Percentiles rank a stretch among this genome's conserved stretches.
Evolutionary conservation across 192 early-diverging fungal species (phyloP).

Genomic region (Coemansia sp.): DNA sequence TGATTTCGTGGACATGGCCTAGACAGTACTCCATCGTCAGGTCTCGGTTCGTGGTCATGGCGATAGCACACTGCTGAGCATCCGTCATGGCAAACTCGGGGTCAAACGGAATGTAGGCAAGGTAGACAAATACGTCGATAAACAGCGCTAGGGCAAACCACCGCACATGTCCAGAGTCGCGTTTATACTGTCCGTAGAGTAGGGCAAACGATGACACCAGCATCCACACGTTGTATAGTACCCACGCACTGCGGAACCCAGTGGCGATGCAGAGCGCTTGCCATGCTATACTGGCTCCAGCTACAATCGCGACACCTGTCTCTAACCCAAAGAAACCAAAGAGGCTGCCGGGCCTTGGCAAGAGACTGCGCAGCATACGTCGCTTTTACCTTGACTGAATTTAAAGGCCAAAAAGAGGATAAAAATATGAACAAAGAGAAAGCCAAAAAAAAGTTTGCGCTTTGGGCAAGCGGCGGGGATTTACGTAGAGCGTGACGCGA

Average conservation of each 20-base stretch:
- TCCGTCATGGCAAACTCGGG: slow-evolving; percentile 36
- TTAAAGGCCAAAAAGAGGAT: neutral
- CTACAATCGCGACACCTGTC: slow-evolving; percentile 17
- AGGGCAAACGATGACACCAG: slow-evolving; percentile 40
- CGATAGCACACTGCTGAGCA: slow-evolving; percentile 38
- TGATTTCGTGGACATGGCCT: slow-evolving; percentile 50
- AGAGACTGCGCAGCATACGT: slow-evolving; percentile 24
- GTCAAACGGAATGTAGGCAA: slow-evolving; percentile 16
- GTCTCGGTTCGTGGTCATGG: slow-evolving; percentile 32
- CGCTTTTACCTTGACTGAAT: neutral
- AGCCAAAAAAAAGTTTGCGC: neutral
- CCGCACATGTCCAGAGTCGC: slow-evolving; percentile 39
- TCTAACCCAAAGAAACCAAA: slow-evolving; percentile 27
- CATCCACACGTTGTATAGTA: slow-evolving; percentile 45
- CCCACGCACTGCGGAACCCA: slow-evolving; percentile 33
- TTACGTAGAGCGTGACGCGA: neutral
- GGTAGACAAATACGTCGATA: slow-evolving; percentile 27
- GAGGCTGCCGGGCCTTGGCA: slow-evolving; percentile 26
- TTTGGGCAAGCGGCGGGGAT: slow-evolving; percentile 4
- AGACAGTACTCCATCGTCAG: slow-evolving; percentile 43
- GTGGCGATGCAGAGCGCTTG: slow-evolving; percentile 18
- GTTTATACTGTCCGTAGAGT: slow-evolving; percentile 42
- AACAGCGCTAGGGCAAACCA: slow-evolving; percentile 48
- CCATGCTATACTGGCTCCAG: slow-evolving; percentile 17
- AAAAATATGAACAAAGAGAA: neutral